A percentile compares a stretch with the other conserved stretches of the same genome.
These are phyloP conservation scores for Rhodotorula babjevae DNA, from an alignment of 768 basidiomycete species.

Conservation along the genomic window DNA sequence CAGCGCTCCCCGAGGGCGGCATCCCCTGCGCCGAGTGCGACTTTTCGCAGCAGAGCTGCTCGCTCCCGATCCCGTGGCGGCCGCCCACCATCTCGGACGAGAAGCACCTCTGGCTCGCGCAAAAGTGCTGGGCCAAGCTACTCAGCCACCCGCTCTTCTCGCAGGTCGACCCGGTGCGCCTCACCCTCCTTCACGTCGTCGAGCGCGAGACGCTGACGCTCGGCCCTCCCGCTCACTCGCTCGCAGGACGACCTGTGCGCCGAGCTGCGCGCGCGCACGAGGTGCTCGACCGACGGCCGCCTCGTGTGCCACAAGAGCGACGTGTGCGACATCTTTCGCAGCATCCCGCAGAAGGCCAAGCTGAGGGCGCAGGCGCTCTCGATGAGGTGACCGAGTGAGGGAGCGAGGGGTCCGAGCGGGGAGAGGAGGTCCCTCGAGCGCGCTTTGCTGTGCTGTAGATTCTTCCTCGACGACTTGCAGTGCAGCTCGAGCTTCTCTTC, in stretches of 20 bases:
- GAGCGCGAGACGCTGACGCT: background rate
- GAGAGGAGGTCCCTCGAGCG: fast-evolving
- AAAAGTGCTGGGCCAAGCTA: constrained; percentile 39
- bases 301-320: constrained; percentile 34
- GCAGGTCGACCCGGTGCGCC: constrained; percentile 27
- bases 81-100: constrained; percentile 24
- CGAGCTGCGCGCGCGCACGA: constrained; percentile 27
- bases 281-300: constrained; percentile 34
- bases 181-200: background rate
- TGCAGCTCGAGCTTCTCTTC: no score
- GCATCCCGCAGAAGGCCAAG: constrained; percentile 29
- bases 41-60: constrained; percentile 22
- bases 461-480: no score
- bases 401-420: no score
- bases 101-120: constrained; percentile 31
- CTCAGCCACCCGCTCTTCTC: constrained; percentile 32
- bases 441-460: background rate
- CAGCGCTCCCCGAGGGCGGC: constrained; percentile 3
- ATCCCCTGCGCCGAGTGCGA: constrained; percentile 39
- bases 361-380: background rate
- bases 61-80: constrained; percentile 36
- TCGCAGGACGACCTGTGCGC: constrained; percentile 37
- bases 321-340: constrained; percentile 32
- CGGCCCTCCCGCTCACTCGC: background rate
- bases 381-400: background rate